Conservation (phyloP, 2,329 filamentous ascomycete genomes). For the Geosmithia putterillii region DNA sequence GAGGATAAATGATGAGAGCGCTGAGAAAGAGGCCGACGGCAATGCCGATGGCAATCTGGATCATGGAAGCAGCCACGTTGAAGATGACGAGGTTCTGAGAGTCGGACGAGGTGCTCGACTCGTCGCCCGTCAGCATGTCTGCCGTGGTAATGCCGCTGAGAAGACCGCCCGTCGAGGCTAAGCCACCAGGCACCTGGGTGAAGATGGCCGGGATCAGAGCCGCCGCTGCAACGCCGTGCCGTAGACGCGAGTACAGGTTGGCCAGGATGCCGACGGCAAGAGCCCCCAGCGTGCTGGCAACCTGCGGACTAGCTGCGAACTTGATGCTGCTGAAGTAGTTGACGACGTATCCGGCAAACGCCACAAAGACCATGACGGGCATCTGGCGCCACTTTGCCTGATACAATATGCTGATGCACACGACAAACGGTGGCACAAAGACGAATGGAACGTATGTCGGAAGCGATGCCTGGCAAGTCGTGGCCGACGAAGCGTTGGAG, state of each 20-base stretch:
- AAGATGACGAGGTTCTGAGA: constrained; percentile 26
- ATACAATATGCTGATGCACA: constrained; percentile 65
- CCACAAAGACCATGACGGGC: constrained; percentile 64
- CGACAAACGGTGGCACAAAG: constrained; percentile 62
- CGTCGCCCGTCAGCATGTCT: constrained; percentile 23
- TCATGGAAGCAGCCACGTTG: constrained; percentile 35
- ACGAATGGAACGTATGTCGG: constrained; percentile 41
- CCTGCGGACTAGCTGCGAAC: constrained; percentile 59
- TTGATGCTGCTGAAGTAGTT: constrained; percentile 59
- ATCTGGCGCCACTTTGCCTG: constrained; percentile 74
- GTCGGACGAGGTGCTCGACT: constrained; percentile 3
- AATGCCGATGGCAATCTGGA: constrained; percentile 39
- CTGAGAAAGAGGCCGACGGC: constrained; percentile 37
- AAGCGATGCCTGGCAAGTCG: constrained; percentile 30
- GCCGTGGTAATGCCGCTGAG: constrained; percentile 31
- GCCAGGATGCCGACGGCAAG: constrained; percentile 65
- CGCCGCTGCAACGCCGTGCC: constrained; percentile 36
- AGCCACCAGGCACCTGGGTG: constrained; percentile 33
- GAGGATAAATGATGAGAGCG: constrained; percentile 33
- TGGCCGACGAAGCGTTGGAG: constrained; percentile 31
- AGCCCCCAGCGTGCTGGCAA: constrained; percentile 66
- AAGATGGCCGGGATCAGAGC: constrained; percentile 35
- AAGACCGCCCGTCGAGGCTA: constrained; percentile 32
- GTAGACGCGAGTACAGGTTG: constrained; percentile 58
- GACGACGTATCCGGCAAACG: constrained; percentile 61